phyloP scores from a whole-genome alignment of 352 stramenopile genomes.

The Phytophthora sp. region DNA sequence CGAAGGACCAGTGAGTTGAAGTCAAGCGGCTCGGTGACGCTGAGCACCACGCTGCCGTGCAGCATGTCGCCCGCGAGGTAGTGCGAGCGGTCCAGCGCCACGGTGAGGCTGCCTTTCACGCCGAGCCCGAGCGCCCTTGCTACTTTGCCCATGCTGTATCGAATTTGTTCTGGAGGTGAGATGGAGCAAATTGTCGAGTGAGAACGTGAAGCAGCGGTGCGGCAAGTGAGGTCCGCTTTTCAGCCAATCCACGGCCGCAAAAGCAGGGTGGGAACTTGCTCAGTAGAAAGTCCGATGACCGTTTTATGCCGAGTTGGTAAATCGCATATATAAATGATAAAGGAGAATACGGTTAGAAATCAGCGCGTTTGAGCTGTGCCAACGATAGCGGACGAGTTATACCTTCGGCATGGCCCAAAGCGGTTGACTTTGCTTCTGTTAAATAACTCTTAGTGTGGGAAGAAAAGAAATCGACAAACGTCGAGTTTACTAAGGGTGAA shows the following conservation, averaged over 20 bases:
- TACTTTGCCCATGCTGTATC: slow-evolving; percentile 37
- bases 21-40: slow-evolving; percentile 36
- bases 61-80: slow-evolving; percentile 40
- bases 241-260: slow-evolving; percentile 8
- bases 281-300: slow-evolving; percentile 3
- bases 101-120: slow-evolving; percentile 37
- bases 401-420: too few relatives aligned
- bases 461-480: too few relatives aligned
- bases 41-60: slow-evolving; percentile 35
- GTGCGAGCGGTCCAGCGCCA: slow-evolving; percentile 31
- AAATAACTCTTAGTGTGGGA: too few relatives aligned
- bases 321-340: slow-evolving; percentile 6
- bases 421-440: too few relatives aligned
- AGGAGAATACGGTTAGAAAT: slow-evolving; percentile 9
- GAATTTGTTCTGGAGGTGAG: neutral
- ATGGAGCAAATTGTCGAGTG: slow-evolving; percentile 36
- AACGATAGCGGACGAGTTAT: too few relatives aligned
- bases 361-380: neutral
- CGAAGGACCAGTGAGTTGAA: slow-evolving; percentile 39
- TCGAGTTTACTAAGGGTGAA: too few relatives aligned
- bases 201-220: slow-evolving; percentile 7
- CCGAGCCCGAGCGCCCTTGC: slow-evolving; percentile 36
- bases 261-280: slow-evolving; percentile 24
- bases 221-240: slow-evolving; percentile 4
- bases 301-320: slow-evolving; percentile 10